phyloP scores from a whole-genome alignment of 2,329 filamentous ascomycete species.

The Dactylellina parvicollis region DNA sequence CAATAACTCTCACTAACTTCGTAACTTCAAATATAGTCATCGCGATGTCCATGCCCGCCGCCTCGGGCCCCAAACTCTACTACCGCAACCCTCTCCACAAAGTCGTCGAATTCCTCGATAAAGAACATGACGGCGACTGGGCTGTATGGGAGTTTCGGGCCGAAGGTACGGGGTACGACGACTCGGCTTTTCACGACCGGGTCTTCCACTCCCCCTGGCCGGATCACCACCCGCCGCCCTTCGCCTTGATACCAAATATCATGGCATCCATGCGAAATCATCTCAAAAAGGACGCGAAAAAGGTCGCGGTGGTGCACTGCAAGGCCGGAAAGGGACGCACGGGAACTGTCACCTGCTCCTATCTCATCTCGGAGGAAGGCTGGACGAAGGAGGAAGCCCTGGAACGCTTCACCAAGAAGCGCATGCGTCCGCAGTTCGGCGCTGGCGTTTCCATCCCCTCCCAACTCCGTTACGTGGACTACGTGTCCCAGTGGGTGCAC shows the following conservation, averaged over 20 bases:
- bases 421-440: constrained; percentile 91
- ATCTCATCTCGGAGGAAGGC: constrained; percentile 86
- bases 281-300: constrained; percentile 69
- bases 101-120: constrained; percentile 86
- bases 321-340: constrained; percentile 96
- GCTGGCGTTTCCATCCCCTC: constrained; percentile 91
- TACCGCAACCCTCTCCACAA: constrained; percentile 93
- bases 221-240: constrained; percentile 96
- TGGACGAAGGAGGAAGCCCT: constrained; percentile 74
- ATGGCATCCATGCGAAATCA: constrained; percentile 93
- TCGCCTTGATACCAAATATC: constrained; percentile 85
- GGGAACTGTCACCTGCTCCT: constrained; percentile 86
- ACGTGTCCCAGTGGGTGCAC: constrained; percentile 71
- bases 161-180: constrained; percentile 94
- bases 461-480: constrained; percentile 85
- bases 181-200: constrained; percentile 83
- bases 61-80: constrained; percentile 86
- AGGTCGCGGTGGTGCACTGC: constrained; percentile 92
- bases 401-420: constrained; percentile 76
- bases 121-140: constrained; percentile 84
- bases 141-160: constrained; percentile 98
- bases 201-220: constrained; percentile 95
- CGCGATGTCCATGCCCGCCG: constrained; percentile 84
- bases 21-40: constrained; percentile 64
- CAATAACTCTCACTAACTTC: constrained; percentile 55